Evolutionary conservation across 1,284 basidiomycete genomes (phyloP).

Genomic region (Lentinus polychrous): DNA sequence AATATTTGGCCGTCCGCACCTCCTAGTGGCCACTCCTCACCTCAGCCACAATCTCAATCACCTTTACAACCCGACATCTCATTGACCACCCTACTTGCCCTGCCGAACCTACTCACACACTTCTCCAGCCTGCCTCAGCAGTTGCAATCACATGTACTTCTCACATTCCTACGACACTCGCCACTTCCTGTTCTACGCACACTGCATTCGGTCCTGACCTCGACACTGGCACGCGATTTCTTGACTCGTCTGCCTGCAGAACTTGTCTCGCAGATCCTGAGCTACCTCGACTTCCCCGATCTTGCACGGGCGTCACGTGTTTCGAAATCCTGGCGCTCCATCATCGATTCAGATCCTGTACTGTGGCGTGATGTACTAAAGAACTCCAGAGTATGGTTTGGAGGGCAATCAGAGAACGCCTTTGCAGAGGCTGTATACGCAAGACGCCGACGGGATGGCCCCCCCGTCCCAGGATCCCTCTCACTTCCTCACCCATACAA

Average conservation of each 20-base stretch:
- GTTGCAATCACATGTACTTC: constrained; percentile 79
- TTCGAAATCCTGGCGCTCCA: constrained; percentile 72
- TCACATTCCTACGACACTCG: constrained; percentile 79
- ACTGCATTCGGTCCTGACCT: constrained; percentile 75
- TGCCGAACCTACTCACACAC: constrained; percentile 70
- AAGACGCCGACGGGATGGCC: constrained; percentile 41
- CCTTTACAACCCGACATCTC: constrained; percentile 75
- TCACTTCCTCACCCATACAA: constrained; percentile 80
- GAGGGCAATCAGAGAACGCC: constrained; percentile 65
- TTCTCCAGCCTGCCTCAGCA: constrained; percentile 66
- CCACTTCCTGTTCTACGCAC: constrained; percentile 78
- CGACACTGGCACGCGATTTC: constrained; percentile 83
- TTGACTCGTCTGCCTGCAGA: constrained; percentile 81
- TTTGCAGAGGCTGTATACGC: constrained; percentile 61
- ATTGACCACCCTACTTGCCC: constrained; percentile 69
- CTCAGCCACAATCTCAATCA: constrained; percentile 54
- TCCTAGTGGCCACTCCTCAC: constrained; percentile 66
- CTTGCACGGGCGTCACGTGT: constrained; percentile 78
- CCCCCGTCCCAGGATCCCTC: constrained; percentile 37
- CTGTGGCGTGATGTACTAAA: constrained; percentile 81
- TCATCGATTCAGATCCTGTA: constrained; percentile 79
- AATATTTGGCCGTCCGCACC: constrained; percentile 71
- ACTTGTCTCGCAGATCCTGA: constrained; percentile 74
- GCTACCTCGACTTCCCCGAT: constrained; percentile 68
- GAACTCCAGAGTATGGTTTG: constrained; percentile 78